A percentile compares a stretch with the other conserved stretches of the same genome.
Evolutionary conservation across 441 rosid species (phyloP).

Genomic region (Brassica balearica): DNA sequence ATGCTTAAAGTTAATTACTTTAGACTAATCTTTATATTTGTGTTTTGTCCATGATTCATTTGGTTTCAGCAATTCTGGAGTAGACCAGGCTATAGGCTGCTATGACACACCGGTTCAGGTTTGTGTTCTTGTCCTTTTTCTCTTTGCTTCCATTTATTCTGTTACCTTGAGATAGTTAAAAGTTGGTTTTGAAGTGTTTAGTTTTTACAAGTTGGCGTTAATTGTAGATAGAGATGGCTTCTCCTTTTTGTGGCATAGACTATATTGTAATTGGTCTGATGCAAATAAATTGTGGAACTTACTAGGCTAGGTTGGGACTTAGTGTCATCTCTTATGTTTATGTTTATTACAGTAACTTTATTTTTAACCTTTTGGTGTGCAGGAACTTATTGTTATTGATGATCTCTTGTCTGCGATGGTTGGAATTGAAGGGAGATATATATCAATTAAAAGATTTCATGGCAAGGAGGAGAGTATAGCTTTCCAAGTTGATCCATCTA

Average conservation of each 20-base stretch:
- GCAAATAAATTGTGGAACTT: too few species aligned
- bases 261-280: too few species aligned
- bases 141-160: slow-evolving; percentile 3
- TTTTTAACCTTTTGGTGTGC: slow-evolving; percentile 37
- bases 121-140: slow-evolving; percentile 23
- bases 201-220: slow-evolving; percentile 19
- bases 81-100: slow-evolving; percentile 76
- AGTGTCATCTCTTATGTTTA: background rate
- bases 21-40: slow-evolving; percentile 14
- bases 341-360: background rate
- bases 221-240: slow-evolving; percentile 5
- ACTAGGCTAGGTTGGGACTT: too few species aligned
- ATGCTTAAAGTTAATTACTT: background rate
- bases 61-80: slow-evolving; percentile 53
- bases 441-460: slow-evolving; percentile 69
- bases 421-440: slow-evolving; percentile 92
- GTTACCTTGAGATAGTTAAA: too few species aligned
- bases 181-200: slow-evolving; percentile 20
- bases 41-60: too few species aligned
- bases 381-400: slow-evolving; percentile 94
- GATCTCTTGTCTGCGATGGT: slow-evolving; percentile 92
- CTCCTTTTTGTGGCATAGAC: too few species aligned
- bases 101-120: slow-evolving; percentile 91
- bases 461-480: slow-evolving; percentile 68
- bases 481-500: slow-evolving; percentile 85